Evolutionary conservation across 2,329 filamentous ascomycete species (phyloP).

Genomic region (Volutella citrinella): DNA sequence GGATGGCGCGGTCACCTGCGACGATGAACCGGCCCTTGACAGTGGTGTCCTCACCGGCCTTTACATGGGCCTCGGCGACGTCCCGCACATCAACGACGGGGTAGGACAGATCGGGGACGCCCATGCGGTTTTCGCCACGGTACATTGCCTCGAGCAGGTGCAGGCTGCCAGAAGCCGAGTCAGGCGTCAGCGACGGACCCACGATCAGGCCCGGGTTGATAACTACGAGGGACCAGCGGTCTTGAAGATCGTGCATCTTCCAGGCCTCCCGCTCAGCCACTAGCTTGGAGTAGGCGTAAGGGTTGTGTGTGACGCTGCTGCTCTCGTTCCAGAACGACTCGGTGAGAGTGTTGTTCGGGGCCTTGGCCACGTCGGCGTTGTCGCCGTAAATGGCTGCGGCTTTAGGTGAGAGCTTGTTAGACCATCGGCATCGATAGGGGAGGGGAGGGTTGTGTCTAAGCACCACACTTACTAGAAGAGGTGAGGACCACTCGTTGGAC

Average conservation of each 20-base stretch:
- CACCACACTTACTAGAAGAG: no score
- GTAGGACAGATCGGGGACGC: slow-evolving; percentile 23
- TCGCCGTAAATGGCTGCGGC: background rate
- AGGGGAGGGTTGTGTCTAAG: no score
- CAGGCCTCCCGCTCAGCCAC: slow-evolving; percentile 11
- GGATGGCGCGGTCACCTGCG: slow-evolving; percentile 4
- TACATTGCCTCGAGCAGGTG: slow-evolving; percentile 24
- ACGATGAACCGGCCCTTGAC: slow-evolving; percentile 10
- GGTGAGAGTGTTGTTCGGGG: background rate
- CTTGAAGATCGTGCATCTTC: slow-evolving; percentile 13
- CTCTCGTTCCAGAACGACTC: background rate
- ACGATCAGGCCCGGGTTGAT: slow-evolving; percentile 12
- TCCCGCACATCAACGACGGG: slow-evolving; percentile 18
- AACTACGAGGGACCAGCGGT: slow-evolving; percentile 10
- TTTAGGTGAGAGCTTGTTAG: background rate
- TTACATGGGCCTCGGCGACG: slow-evolving; percentile 16
- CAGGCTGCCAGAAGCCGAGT: slow-evolving; percentile 22
- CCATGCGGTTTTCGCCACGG: slow-evolving; percentile 21
- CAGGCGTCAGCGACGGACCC: slow-evolving; percentile 9
- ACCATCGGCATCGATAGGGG: no score
- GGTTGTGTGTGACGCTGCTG: slow-evolving; percentile 1
- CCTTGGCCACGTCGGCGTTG: background rate
- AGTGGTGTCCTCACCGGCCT: slow-evolving; percentile 2
- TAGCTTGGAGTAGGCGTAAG: slow-evolving; percentile 9
- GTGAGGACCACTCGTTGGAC: no score